Evolutionary conservation across 2,329 filamentous ascomycete genomes (phyloP).

Genomic region (Nigrospora sphaerica): DNA sequence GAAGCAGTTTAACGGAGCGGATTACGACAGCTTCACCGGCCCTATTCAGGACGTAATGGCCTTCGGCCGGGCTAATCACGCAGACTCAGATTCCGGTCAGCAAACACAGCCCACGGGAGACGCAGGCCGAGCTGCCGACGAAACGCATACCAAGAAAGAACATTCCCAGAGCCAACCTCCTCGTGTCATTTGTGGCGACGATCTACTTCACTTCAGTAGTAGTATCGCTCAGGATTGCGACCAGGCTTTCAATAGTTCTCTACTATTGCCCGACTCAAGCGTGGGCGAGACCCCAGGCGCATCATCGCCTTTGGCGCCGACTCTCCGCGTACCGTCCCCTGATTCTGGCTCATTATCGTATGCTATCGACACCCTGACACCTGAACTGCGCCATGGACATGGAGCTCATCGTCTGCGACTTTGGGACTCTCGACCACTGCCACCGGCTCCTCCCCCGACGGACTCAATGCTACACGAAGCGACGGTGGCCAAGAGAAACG

Average conservation of each 20-base stretch:
- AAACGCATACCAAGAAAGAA: conserved; percentile 16
- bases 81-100: conserved; percentile 12
- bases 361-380: too few relatives aligned
- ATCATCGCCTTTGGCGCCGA: neutral
- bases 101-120: conserved; percentile 6
- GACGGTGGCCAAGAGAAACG: conserved; percentile 11
- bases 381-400: too few relatives aligned
- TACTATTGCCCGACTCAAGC: conserved; percentile 24
- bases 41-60: conserved; percentile 19
- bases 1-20: conserved; percentile 7
- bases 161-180: conserved; percentile 9
- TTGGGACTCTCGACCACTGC: conserved; percentile 44
- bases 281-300: neutral
- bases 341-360: too few relatives aligned
- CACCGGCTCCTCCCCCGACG: conserved; percentile 35
- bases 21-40: conserved; percentile 14
- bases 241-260: conserved; percentile 74
- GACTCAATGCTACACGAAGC: conserved; percentile 17
- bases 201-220: conserved; percentile 75
- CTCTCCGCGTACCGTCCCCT: too few relatives aligned
- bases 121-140: conserved; percentile 5
- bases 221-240: conserved; percentile 88
- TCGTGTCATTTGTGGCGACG: conserved; percentile 51
- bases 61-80: conserved; percentile 13
- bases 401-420: conserved; percentile 5